A percentile compares a stretch with the other conserved stretches of the same genome.
Evolutionary conservation across 805 yeast species (phyloP).

Genomic region (Cyberlindnera misumaiensis): DNA sequence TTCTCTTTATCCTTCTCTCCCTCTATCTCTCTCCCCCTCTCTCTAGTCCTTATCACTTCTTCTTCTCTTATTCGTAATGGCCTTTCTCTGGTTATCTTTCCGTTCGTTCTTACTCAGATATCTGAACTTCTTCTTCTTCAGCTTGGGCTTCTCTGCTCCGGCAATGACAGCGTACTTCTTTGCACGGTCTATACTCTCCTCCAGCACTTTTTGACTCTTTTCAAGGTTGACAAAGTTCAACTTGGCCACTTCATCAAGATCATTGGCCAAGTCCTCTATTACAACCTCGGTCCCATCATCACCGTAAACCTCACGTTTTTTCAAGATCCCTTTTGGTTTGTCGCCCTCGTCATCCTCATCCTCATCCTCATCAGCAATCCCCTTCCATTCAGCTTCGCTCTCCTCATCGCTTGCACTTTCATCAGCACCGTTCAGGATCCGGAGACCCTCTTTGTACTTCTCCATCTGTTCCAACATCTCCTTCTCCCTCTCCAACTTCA

Average conservation of each 20-base stretch:
- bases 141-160: slow-evolving; percentile 21
- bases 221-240: slow-evolving; percentile 66
- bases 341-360: slow-evolving; percentile 27
- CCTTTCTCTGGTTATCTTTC: slow-evolving; percentile 46
- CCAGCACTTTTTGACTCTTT: slow-evolving; percentile 61
- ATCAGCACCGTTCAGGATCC: slow-evolving; percentile 20
- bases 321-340: slow-evolving; percentile 20
- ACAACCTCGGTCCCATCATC: slow-evolving; percentile 38
- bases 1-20: no score
- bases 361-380: slow-evolving; percentile 22
- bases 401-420: slow-evolving; percentile 14
- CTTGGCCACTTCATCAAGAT: slow-evolving; percentile 55
- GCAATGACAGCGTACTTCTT: slow-evolving; percentile 67
- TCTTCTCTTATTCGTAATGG: slow-evolving; percentile 30
- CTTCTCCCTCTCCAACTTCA: slow-evolving; percentile 62
- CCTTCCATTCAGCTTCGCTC: slow-evolving; percentile 6
- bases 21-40: no score
- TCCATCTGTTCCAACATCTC: slow-evolving; percentile 59
- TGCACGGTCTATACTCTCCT: slow-evolving; percentile 71
- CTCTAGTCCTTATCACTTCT: slow-evolving; percentile 5
- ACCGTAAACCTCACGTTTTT: slow-evolving; percentile 23
- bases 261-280: slow-evolving; percentile 40
- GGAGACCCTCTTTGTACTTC: slow-evolving; percentile 44
- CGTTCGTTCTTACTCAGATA: slow-evolving; percentile 81
- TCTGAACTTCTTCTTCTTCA: slow-evolving; percentile 76